Evolutionary conservation across 2,329 filamentous ascomycete species (phyloP), one percentile per base, ranked within the genome.

Genomic region (Cladosporium oxysporum): DNA sequence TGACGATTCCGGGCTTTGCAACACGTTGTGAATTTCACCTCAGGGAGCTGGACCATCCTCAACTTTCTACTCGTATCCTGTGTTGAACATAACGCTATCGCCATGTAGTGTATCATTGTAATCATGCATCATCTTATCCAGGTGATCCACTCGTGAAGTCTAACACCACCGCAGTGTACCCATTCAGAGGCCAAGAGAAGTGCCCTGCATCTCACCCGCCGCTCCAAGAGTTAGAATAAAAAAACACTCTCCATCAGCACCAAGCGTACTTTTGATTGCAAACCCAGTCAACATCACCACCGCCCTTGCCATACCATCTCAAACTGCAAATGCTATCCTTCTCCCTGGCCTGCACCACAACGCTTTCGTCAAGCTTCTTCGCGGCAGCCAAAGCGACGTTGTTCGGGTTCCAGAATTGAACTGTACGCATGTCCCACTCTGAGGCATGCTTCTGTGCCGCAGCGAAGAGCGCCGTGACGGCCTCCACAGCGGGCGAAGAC

Each of bases 331-430:
- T 90, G 75, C 89, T 91, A 62, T 89, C 84, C 59, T 78, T 79
- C 64, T 92, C 86, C 37, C 91, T 80, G 64, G 85, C 80, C 23
- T 83, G 75, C 18, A 92, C 71, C 10, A 82, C 82, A 2, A 80
- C 78, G 29, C 72, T 74, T 47, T 82, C 77, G 1, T 88, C 78
- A 49, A 90, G 71, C 18, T 69, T 71, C 69, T 75, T 72, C 12
- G 78, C 81, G 50, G 80, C 82, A 31, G 77, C 76, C 33, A 83
- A 65, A 14, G 78, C 76, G 68, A 74, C 76, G 76, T 85, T 80
- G 4, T 84, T 85, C 0, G 93, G 93, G 74, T 95, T 96, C 94
- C 94, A 98, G 61, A 94, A 81, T 75, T 93, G 85, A 3, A 97
- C 86, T 55, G 87, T 83, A 49, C 83, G 82, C 79, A 92, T 87